phyloP scores from a whole-genome alignment of 495 filamentous ascomycete species.

The Cairneyella variabilis region DNA sequence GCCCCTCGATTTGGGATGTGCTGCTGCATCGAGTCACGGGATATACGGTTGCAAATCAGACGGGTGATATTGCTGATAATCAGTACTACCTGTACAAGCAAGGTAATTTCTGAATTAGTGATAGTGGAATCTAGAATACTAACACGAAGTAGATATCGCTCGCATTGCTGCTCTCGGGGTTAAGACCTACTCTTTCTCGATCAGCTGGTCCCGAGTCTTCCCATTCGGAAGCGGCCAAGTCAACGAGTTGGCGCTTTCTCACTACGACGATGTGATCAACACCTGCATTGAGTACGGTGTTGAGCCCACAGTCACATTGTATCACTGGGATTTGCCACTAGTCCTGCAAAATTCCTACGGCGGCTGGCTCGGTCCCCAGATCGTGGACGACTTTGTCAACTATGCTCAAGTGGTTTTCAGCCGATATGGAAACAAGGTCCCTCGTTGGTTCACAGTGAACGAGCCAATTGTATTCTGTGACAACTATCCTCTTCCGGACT shows the following conservation, averaged over 20 bases:
- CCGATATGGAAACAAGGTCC: slow-evolving; percentile 38
- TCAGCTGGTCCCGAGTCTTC: slow-evolving; percentile 42
- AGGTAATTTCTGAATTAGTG: slow-evolving; percentile 5
- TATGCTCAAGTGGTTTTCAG: slow-evolving; percentile 40
- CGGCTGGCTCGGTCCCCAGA: slow-evolving; percentile 34
- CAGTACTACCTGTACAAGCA: slow-evolving; percentile 46
- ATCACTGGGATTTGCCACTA: slow-evolving; percentile 46
- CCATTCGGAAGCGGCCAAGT: slow-evolving; percentile 40
- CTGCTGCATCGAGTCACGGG: slow-evolving; percentile 18
- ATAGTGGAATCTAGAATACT: background rate
- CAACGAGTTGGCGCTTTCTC: slow-evolving; percentile 35
- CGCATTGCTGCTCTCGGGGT: slow-evolving; percentile 36
- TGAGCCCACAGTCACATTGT: slow-evolving; percentile 36
- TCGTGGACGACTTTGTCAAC: slow-evolving; percentile 39
- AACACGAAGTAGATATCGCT: slow-evolving; percentile 32
- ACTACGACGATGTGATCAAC: slow-evolving; percentile 43
- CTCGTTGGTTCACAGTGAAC: slow-evolving; percentile 42
- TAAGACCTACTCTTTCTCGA: slow-evolving; percentile 35
- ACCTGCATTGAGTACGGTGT: slow-evolving; percentile 36
- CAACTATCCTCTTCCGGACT: slow-evolving; percentile 19
- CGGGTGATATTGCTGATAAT: slow-evolving; percentile 37
- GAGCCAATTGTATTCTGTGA: slow-evolving; percentile 28
- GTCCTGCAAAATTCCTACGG: slow-evolving; percentile 40
- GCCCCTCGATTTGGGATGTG: slow-evolving; percentile 25
- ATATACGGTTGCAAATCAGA: slow-evolving; percentile 34